These are phyloP conservation scores for Populus ilicifolia DNA, from an alignment of 345 rosid species.

Conservation along the genomic window DNA sequence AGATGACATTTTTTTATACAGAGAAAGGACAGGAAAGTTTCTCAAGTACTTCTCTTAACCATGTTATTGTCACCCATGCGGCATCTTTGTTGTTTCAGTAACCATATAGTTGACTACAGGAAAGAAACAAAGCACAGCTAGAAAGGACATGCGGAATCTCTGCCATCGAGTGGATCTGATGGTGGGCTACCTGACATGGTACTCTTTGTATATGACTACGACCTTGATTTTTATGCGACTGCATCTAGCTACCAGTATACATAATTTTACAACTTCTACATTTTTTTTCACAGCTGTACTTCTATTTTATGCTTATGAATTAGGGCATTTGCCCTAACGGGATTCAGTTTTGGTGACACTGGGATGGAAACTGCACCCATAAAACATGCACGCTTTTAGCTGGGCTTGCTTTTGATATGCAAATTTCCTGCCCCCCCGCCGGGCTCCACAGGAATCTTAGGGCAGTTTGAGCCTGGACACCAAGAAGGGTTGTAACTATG, in stretches of 20 bases:
- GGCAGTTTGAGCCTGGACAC: background rate
- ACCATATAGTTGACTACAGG: slow-evolving; percentile 46
- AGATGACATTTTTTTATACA: background rate
- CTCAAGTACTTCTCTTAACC: background rate
- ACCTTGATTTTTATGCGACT: slow-evolving; percentile 23
- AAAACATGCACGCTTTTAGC: background rate
- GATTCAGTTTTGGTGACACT: background rate
- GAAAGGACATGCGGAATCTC: slow-evolving; percentile 40
- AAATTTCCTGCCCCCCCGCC: background rate
- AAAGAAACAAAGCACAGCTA: slow-evolving; percentile 49
- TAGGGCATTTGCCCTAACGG: background rate
- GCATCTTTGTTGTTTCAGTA: slow-evolving; percentile 28
- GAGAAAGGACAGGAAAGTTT: background rate
- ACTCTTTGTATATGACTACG: slow-evolving; percentile 81
- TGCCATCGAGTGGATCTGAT: slow-evolving; percentile 40
- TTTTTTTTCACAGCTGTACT: background rate
- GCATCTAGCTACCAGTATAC: background rate
- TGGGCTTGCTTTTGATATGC: background rate
- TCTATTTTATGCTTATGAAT: background rate
- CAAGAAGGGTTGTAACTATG: background rate
- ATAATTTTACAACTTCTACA: background rate
- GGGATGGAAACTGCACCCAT: background rate
- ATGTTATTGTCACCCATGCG: background rate
- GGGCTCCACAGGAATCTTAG: background rate
- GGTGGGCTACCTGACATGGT: slow-evolving; percentile 58